Conservation (phyloP, 805 yeast genomes). For the Candida sakaeoensis region DNA sequence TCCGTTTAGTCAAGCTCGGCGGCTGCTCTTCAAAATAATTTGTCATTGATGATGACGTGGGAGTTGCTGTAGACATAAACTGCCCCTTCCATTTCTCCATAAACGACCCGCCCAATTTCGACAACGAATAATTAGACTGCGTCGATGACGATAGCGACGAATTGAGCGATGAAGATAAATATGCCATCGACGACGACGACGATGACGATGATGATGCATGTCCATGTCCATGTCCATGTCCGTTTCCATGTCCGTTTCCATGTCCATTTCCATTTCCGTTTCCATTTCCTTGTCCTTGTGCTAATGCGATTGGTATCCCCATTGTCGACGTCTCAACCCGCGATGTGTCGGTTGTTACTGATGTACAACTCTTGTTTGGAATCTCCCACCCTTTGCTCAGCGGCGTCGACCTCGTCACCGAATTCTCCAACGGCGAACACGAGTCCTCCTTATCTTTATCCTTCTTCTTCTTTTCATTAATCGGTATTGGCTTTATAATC, state of each 20-base stretch:
- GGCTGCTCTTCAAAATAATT: conserved; percentile 14
- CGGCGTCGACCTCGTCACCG: conserved; percentile 21
- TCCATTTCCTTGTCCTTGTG: no score
- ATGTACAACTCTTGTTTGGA: conserved; percentile 32
- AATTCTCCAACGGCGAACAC: conserved; percentile 19
- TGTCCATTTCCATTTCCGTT: no score
- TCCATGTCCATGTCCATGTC: no score
- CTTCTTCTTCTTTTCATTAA: not conserved
- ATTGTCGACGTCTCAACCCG: conserved; percentile 10
- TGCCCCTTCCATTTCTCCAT: conserved; percentile 44
- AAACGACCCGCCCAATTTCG: conserved; percentile 40
- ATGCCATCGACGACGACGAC: conserved; percentile 30
- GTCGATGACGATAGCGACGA: conserved; percentile 34
- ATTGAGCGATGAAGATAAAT: conserved; percentile 39
- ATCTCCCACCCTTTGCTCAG: conserved; percentile 47
- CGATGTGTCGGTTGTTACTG: conserved; percentile 12
- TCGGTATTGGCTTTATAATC: conserved; percentile 1
- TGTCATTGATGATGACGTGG: conserved; percentile 10
- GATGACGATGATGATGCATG: not conserved
- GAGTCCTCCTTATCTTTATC: not conserved
- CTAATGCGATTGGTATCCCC: conserved; percentile 13
- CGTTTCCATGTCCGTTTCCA: no score
- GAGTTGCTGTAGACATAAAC: conserved; percentile 20
- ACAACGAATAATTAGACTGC: conserved; percentile 36
- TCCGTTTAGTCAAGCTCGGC: conserved; percentile 18